Evolutionary conservation across 805 yeast genomes (phyloP), one percentile per base, ranked within the genome.

Genomic region (Monosporozyma yasuniensis): DNA sequence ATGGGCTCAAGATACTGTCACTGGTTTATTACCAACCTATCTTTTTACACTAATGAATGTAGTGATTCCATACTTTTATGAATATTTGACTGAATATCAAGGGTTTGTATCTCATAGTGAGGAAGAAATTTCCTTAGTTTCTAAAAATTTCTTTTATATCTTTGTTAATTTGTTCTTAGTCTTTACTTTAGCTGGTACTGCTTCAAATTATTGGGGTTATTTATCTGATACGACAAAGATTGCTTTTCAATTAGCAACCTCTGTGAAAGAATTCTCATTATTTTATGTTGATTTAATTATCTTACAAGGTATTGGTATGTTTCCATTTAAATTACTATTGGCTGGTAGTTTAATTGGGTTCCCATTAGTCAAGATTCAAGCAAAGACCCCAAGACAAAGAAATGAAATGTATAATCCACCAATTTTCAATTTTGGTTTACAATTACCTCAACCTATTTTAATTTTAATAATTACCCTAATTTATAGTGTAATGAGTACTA

Each of bases 121-220:
- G 56, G 96, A 87, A 56, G 98, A 93, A 64, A 69, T 89, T 16
- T 84, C 96, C 0, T 79, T 89, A 22, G 95, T 91, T 2, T 81
- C 93, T 25, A 91, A 91, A 68, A 93, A 93, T 71, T 91, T 90
- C 69, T 90, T 93, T 64, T 93, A 89, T 67, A 85, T 90, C 35
- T 93, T 93, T 69, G 95, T 91, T 55, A 91, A 91, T 66, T 74
- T 93, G 76, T 93, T 91, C 63, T 72, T 91, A 61, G 96, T 91
- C 25, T 93, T 93, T 71, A 91, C 98, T 1, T 77, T 90, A 60
- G 95, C 95, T 7, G 96, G 96, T 54, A 87, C 96, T 0, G 91
- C 93, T 1, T 81, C 93, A 5, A 80, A 81, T 56, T 80, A 80
- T 55, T 81, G 87, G 87, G 83, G 84, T 42, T 80, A 81, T 54